Conservation (phyloP, 2,329 filamentous ascomycete genomes). For the Aspergillus ochraceoroseus region DNA sequence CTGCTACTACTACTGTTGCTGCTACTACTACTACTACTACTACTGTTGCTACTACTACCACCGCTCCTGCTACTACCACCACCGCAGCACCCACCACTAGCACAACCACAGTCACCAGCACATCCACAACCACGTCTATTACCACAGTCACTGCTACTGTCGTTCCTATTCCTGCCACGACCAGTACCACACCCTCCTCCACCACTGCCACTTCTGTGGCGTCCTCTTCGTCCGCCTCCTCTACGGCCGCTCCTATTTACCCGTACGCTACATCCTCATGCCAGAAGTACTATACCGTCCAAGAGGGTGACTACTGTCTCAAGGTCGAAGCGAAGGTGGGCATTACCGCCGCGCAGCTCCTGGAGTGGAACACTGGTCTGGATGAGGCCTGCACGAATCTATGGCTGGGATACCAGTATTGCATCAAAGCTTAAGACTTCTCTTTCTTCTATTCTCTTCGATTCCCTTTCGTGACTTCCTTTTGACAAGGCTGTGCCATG, state of each 20-base stretch:
- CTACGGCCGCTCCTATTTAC: conserved; percentile 18
- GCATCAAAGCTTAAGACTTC: conserved; percentile 17
- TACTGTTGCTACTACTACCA: neutral
- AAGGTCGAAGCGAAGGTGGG: conserved; percentile 21
- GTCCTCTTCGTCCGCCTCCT: conserved; percentile 9
- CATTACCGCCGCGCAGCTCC: conserved; percentile 22
- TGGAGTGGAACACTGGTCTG: conserved; percentile 27
- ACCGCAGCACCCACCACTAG: conserved; percentile 1
- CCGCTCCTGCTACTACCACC: neutral
- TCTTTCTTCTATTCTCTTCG: conserved; percentile 1
- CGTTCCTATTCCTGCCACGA: neutral
- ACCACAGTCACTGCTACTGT: neutral
- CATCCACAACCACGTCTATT: no score
- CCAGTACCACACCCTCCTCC: neutral
- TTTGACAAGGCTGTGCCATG: no score
- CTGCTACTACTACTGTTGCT: neutral
- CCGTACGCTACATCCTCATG: conserved; percentile 22
- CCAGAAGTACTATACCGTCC: conserved; percentile 18
- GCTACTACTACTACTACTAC: neutral
- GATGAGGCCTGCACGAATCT: conserved; percentile 29
- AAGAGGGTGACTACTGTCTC: conserved; percentile 25
- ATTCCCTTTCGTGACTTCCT: conserved; percentile 1
- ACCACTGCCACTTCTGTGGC: neutral
- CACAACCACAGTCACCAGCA: neutral
- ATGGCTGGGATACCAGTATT: conserved; percentile 31